Base-by-base conservation (phyloP, 371 early-diverging fungal species). In the Phascolomyces articulosus region DNA sequence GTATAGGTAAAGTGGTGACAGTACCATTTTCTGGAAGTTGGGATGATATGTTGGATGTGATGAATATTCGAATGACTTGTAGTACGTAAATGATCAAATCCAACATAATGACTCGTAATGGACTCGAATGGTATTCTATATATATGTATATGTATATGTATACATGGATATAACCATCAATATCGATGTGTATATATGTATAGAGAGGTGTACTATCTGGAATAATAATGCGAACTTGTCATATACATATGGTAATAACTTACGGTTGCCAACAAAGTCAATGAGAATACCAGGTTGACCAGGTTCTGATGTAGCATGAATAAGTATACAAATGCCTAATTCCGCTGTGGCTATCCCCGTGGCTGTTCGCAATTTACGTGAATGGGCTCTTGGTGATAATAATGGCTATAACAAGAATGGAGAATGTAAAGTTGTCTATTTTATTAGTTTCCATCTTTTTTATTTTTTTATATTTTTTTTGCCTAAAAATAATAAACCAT, bases 221-320 rank as follows among this genome's bases (percentile, higher is more conserved):
- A 44, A 0, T 44, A 44, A 1, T 18, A 44, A 3, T 44, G 13
- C 13, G 6, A 38, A 38, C 13, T 13, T 38, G 38, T 13, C 13
- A 13, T 38, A 6, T 9, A 38, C 38, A 38, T 0, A 44, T 44
- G 16, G 16, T 40, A 18, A 38, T 38, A 9, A 40, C 38, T 67
- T 76, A 78, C 81, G 71, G 41, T 78, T 78, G 27, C 78, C 81
- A 29, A 80, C 64, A 57, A 80, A 80, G 60, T 80, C 81, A 59
- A 80, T 74, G n/a, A 80, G 70, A 23, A 80, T 69, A 13, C 81
- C 78, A 20, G 78, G 73, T 49, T 75, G 69, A 0, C 74, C 81
- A 13, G 76, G 78, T 29, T 78, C 78, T 13, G 69, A 65, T 6
- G 71, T 63, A 6, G 70, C 53, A 62, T 80, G 81, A 27, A 78